Evolutionary conservation across 352 stramenopile species (phyloP), one percentile per base, ranked within the genome.

Genomic region (Phytophthora niederhauseri): DNA sequence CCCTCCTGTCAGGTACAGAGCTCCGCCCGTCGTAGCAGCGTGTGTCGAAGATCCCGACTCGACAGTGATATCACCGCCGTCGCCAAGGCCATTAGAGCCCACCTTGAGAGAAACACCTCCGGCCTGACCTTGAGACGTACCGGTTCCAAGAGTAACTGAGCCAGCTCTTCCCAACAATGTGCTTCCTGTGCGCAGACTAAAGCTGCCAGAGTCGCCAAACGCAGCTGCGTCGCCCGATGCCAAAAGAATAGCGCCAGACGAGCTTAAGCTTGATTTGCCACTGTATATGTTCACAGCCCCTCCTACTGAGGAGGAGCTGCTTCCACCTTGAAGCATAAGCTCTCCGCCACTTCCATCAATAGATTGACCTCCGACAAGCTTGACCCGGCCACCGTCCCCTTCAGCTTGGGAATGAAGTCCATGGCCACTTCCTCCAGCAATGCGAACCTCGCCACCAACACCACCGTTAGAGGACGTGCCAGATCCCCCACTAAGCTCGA

Each of bases 41-140:
- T 78, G 78, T 17, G 66, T 75, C 8, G 80, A 84, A 30, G 84
- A 76, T 12, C 87, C 87, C 20, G 80, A 80, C 26, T 70, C n/a
- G 4, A 95, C 45, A 58, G 51, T 69, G 30, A 95, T 79, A 41
- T 70, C 63, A 17, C 84, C 82, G 22, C 85, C 87, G 61, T 90
- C 78, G 4, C 78, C 78, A 68, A 72, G 62, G 5, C 49, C 70
- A 72, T 75, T 89, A 22, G 67, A 59, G 38, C 82, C 81, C 24
- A 92, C 70, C 15, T 60, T 26, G 12, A 91, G 30, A 12, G 54
- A 67, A 53, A 91, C 65, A 34, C 57, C 67, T 8, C 86, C 86
- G 46, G 80, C 75, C 30, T 55, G 43, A 22, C 73, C 60, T 60
- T 81, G 63, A 24, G 80, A 82, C 24, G 57, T 57, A 28, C 86